Evolutionary conservation across 202 grass and related monocot genomes (phyloP).

Genomic region (Saccharum hybrid): DNA sequence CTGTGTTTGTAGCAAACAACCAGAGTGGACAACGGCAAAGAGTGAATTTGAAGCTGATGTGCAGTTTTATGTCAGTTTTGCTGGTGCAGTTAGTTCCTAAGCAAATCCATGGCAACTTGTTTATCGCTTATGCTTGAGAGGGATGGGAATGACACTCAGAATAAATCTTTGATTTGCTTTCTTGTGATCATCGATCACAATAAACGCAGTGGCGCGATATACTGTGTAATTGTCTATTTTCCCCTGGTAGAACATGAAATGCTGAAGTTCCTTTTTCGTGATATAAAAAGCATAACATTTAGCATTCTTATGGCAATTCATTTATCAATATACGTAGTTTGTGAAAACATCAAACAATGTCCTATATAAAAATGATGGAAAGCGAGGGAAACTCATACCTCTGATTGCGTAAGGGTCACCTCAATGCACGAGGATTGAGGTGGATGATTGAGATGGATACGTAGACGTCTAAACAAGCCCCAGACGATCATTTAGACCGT

Average conservation of each 20-base stretch:
- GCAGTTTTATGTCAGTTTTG: constrained; percentile 42
- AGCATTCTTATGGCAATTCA: background rate
- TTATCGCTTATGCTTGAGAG: constrained; percentile 29
- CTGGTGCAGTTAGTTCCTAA: constrained; percentile 38
- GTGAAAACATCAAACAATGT: background rate
- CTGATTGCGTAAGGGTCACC: no score
- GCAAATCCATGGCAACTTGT: constrained; percentile 42
- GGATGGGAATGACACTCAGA: constrained; percentile 2
- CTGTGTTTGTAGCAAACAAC: constrained; percentile 33
- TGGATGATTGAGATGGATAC: no score
- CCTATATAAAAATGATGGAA: background rate
- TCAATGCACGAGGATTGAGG: no score
- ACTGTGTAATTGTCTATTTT: background rate
- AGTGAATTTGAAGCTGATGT: constrained; percentile 54
- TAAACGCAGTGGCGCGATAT: constrained; percentile 6
- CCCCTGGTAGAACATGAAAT: background rate
- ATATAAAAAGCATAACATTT: background rate
- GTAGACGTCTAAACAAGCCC: no score
- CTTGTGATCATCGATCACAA: constrained; percentile 29
- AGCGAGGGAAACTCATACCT: no score
- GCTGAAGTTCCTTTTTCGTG: background rate
- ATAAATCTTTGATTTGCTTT: constrained; percentile 52
- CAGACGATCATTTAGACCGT: no score
- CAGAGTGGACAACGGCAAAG: no score
- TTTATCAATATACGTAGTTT: background rate